Base-by-base conservation (phyloP, 2,329 filamentous ascomycete genomes). In the Talaromyces sp. region DNA sequence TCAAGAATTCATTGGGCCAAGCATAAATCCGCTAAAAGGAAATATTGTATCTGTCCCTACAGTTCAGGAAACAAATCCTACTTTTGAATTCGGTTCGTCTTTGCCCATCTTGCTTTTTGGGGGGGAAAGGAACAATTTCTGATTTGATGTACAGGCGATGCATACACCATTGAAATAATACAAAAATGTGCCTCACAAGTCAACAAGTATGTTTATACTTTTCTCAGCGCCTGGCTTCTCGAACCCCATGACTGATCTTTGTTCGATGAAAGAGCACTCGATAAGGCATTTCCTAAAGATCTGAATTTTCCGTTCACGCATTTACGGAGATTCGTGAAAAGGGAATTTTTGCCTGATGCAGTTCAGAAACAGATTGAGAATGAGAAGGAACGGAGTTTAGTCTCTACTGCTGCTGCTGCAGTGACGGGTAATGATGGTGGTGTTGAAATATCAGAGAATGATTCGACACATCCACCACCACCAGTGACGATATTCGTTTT, bases 111-210 rank as follows among this genome's bases (percentile, higher is more conserved):
- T 13, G 9, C 15, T 11, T n/a, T n/a, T n/a, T n/a, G n/a, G n/a
- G n/a, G n/a, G n/a, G n/a, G 15, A 4, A 9, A 3, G 2, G 19
- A 17, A 33, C 39, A 6, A 22, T 22, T 41, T 19, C 31, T 59
- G 10, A 60, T 9, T 31, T 8, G 1, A 22, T 21, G 6, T 19
- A 10, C 59, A 78, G 76, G 63, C 31, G 70, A 76, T 53, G 76
- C 76, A 13, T 76, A 75, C 56, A 72, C 75, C 50, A 71, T 72
- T 19, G 75, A 77, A 65, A 73, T 79, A 57, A 72, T 75, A 43
- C 67, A 75, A 46, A 77, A 75, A 65, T 67, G 69, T 54, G 75
- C 76, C 9, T 74, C 74, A 17, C 75, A 74, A 60, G 74, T 76
- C 46, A 66, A 75, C 53, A 75, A 77, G 76, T 77, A 64, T 59